Evolutionary conservation across 2,329 filamentous ascomycete species (phyloP).

Genomic region (Rhinocladiella similis): DNA sequence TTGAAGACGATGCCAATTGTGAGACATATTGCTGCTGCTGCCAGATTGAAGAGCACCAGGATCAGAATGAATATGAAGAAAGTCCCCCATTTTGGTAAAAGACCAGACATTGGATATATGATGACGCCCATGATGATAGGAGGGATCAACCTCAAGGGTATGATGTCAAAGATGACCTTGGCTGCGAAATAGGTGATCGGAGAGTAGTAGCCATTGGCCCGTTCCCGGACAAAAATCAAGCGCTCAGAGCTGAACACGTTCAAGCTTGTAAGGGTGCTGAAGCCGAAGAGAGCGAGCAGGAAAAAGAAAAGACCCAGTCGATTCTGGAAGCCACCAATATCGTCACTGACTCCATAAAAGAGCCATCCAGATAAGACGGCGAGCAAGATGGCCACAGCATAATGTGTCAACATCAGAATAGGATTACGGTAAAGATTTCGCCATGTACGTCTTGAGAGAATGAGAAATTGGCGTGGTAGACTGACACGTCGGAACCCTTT

Average conservation of each 20-base stretch:
- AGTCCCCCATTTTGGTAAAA: constrained; percentile 76
- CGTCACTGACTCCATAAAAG: constrained; percentile 93
- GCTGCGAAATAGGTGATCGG: constrained; percentile 91
- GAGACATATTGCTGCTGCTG: constrained; percentile 87
- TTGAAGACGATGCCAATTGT: constrained; percentile 96
- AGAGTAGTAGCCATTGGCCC: constrained; percentile 94
- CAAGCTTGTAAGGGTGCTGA: constrained; percentile 90
- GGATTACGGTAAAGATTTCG: constrained; percentile 96
- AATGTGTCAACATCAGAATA: constrained; percentile 97
- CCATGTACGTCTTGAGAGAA: constrained; percentile 90
- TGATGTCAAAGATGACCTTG: constrained; percentile 97
- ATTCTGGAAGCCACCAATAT: constrained; percentile 97
- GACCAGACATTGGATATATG: constrained; percentile 95
- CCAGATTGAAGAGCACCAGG: constrained; percentile 92
- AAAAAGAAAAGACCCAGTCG: constrained; percentile 97
- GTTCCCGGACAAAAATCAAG: constrained; percentile 85
- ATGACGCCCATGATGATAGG: constrained; percentile 95
- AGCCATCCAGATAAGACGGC: constrained; percentile 93
- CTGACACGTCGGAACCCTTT: constrained; percentile 82
- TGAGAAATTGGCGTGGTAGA: constrained; percentile 77
- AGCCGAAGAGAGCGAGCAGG: constrained; percentile 90
- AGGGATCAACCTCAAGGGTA: constrained; percentile 89
- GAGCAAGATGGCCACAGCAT: constrained; percentile 91
- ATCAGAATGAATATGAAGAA: constrained; percentile 92
- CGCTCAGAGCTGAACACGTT: constrained; percentile 92